phyloP scores from a whole-genome alignment of 2,329 filamentous ascomycete genomes.

The Talaromyces sp. region DNA sequence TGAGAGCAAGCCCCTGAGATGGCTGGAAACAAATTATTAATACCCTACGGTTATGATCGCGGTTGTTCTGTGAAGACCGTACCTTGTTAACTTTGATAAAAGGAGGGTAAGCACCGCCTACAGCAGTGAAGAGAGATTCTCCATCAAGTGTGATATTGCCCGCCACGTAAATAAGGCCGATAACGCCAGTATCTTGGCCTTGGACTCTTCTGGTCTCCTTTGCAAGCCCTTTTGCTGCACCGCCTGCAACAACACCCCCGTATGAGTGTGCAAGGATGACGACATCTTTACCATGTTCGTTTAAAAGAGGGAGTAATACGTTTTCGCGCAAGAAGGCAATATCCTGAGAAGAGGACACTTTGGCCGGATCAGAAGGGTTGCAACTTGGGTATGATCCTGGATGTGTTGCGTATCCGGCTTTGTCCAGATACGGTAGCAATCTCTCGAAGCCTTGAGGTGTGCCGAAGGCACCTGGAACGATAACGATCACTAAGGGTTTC shows the following conservation, averaged over 20 bases:
- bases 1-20: background rate
- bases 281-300: conserved; percentile 23
- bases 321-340: conserved; percentile 21
- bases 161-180: conserved; percentile 22
- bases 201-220: conserved; percentile 16
- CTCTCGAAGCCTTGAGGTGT: conserved; percentile 21
- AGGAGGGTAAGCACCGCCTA: background rate
- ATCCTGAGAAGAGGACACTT: conserved; percentile 21
- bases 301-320: conserved; percentile 18
- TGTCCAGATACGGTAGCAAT: conserved; percentile 16
- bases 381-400: conserved; percentile 6
- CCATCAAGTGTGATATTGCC: conserved; percentile 17
- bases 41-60: background rate
- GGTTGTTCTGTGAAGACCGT: background rate
- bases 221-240: conserved; percentile 24
- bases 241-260: conserved; percentile 25
- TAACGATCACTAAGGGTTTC: conserved; percentile 16
- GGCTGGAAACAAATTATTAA: background rate
- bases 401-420: conserved; percentile 17
- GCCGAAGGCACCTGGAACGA: conserved; percentile 27
- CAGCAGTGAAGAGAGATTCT: background rate
- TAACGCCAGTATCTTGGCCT: conserved; percentile 14
- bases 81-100: background rate
- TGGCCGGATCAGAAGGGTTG: conserved; percentile 8
- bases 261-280: conserved; percentile 28